These are phyloP conservation scores for Ramaria sp. DNA, from an alignment of 768 basidiomycete species.

Conservation along the genomic window DNA sequence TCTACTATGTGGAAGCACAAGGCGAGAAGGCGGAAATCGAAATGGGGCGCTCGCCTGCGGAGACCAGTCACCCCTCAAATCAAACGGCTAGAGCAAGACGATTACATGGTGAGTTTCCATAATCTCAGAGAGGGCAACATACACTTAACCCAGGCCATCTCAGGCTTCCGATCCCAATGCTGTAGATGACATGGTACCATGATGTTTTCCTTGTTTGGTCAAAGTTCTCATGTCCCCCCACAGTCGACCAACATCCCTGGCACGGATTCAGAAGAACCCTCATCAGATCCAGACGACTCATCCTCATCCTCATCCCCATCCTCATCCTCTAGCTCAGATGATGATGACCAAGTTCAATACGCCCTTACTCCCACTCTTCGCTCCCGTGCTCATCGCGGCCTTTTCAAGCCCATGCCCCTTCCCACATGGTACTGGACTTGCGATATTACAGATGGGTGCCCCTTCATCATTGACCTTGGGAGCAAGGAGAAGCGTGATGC, in stretches of 20 bases:
- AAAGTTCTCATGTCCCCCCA: not conserved
- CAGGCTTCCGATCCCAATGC: not conserved
- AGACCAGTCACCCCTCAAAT: not conserved
- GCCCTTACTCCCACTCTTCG: not conserved
- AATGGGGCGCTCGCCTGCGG: not conserved
- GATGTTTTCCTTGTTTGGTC: not conserved
- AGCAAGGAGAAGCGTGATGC: not conserved
- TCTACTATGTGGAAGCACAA: not conserved
- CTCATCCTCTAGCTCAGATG: not conserved
- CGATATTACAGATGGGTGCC: not conserved
- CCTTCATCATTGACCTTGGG: constrained; percentile 3
- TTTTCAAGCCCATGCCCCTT: constrained; percentile 1
- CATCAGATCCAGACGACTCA: not conserved
- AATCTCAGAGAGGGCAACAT: not conserved
- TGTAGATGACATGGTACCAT: not conserved
- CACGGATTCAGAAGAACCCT: no score
- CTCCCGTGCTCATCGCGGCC: not conserved
- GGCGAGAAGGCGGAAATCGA: not conserved
- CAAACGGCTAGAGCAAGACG: not conserved
- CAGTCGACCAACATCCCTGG: not conserved
- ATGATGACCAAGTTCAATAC: constrained; percentile 3
- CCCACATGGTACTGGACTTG: constrained; percentile 7
- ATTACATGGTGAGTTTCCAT: not conserved
- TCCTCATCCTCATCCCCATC: not conserved
- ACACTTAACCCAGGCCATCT: not conserved